A percentile compares a stretch with the other conserved stretches of the same genome.
Evolutionary conservation across 176 grass and related monocot species (phyloP).

Genomic region (Zea luxurians): DNA sequence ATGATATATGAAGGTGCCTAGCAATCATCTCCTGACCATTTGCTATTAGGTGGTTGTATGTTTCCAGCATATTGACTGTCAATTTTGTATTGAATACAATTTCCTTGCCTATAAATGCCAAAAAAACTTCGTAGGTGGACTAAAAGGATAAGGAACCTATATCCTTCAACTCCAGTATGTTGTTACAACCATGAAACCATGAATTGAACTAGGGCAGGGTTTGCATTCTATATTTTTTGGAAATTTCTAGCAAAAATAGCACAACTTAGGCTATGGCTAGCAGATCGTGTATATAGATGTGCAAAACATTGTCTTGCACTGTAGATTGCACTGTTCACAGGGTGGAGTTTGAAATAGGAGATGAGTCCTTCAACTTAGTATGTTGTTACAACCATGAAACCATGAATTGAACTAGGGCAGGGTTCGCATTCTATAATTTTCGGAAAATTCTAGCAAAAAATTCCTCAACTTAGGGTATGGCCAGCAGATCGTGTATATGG

Average conservation of each 20-base stretch:
- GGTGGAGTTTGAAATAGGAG: no score
- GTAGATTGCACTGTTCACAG: no score
- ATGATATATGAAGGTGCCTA: not conserved
- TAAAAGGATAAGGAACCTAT: not conserved
- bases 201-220: not conserved
- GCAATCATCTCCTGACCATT: not conserved
- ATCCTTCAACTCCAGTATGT: not conserved
- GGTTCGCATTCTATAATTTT: no score
- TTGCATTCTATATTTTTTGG: no score
- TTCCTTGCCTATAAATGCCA: not conserved
- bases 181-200: no score
- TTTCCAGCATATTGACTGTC: conserved; percentile 14
- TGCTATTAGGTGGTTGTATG: not conserved
- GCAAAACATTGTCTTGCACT: no score
- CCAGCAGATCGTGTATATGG: no score
- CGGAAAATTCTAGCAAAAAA: not conserved
- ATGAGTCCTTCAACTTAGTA: no score
- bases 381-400: not conserved
- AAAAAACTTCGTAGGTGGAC: not conserved
- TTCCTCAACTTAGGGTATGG: no score
- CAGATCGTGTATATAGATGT: no score
- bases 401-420: not conserved
- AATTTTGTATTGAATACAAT: conserved; percentile 4
- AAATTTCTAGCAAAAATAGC: not conserved
- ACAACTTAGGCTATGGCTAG: no score